Percentiles rank a stretch among this genome's conserved stretches.
These are phyloP conservation scores for Mallotus repandus DNA, from an alignment of 441 rosid species.

Conservation along the genomic window DNA sequence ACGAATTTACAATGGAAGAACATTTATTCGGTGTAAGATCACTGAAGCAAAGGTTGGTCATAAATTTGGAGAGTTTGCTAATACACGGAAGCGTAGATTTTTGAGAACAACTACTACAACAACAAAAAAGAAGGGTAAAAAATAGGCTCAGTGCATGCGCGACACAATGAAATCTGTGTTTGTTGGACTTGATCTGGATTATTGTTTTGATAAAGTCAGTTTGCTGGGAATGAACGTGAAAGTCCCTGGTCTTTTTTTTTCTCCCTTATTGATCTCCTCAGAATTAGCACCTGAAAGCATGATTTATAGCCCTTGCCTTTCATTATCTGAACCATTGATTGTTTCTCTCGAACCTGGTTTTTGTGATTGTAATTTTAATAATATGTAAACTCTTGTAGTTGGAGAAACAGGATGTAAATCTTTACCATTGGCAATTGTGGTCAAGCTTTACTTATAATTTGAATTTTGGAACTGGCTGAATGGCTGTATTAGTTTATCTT, in stretches of 20 bases:
- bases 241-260: not conserved
- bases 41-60: conserved; percentile 65
- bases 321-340: not conserved
- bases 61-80: conserved; percentile 60
- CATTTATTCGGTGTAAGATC: conserved; percentile 54
- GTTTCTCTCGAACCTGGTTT: not conserved
- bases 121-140: conserved; percentile 15
- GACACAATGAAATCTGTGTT: not conserved
- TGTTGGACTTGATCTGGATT: conserved; percentile 1
- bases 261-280: not conserved
- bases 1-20: conserved; percentile 56
- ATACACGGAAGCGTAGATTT: conserved; percentile 43
- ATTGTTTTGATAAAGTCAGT: not conserved
- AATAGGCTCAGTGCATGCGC: not conserved
- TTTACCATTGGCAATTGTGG: not conserved
- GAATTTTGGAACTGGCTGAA: too few species aligned
- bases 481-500: not conserved
- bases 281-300: not conserved
- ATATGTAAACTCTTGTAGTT: not conserved
- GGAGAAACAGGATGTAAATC: not conserved
- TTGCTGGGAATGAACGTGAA: not conserved
- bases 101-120: not conserved
- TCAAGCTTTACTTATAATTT: too few species aligned
- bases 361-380: not conserved
- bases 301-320: not conserved